Conservation (phyloP, 805 yeast species). For the Metschnikowia reukaufii region DNA sequence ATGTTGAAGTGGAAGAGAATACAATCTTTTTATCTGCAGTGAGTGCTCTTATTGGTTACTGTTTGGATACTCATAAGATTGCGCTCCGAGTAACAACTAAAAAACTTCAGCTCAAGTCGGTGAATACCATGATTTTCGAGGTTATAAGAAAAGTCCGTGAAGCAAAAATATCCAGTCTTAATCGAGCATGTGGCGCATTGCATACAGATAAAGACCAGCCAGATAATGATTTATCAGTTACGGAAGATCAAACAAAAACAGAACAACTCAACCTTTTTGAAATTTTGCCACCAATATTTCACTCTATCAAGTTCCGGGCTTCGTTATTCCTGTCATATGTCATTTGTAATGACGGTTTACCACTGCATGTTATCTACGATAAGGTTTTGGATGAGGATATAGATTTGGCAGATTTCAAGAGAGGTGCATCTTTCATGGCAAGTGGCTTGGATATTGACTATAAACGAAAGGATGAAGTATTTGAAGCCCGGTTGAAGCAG, state of each 20-base stretch:
- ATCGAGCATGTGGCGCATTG: slow-evolving; percentile 26
- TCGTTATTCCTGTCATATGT: slow-evolving; percentile 32
- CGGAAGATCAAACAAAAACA: not conserved
- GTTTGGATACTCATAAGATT: slow-evolving; percentile 23
- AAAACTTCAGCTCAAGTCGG: slow-evolving; percentile 30
- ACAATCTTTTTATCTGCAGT: slow-evolving; percentile 27
- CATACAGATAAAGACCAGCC: not conserved
- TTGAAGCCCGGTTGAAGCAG: slow-evolving; percentile 22
- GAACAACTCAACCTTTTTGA: slow-evolving; percentile 29
- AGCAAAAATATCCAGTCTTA: slow-evolving; percentile 26
- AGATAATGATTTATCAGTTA: not conserved
- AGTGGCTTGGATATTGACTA: slow-evolving; percentile 24
- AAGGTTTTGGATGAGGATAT: slow-evolving; percentile 25
- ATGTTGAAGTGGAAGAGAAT: slow-evolving; percentile 34
- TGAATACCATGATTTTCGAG: slow-evolving; percentile 38
- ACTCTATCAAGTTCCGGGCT: slow-evolving; percentile 28
- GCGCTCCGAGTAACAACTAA: slow-evolving; percentile 28
- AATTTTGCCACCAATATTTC: slow-evolving; percentile 30
- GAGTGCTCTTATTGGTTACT: slow-evolving; percentile 27
- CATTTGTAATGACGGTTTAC: slow-evolving; percentile 42
- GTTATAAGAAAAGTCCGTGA: slow-evolving; percentile 35
- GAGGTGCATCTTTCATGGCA: slow-evolving; percentile 37
- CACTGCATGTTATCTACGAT: slow-evolving; percentile 30
- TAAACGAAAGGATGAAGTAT: slow-evolving; percentile 23
- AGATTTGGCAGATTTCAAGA: slow-evolving; percentile 36